Percentiles rank a stretch among this genome's conserved stretches.
Evolutionary conservation across 805 yeast genomes (phyloP).

Genomic region (Saccharomycopsis olivae): DNA sequence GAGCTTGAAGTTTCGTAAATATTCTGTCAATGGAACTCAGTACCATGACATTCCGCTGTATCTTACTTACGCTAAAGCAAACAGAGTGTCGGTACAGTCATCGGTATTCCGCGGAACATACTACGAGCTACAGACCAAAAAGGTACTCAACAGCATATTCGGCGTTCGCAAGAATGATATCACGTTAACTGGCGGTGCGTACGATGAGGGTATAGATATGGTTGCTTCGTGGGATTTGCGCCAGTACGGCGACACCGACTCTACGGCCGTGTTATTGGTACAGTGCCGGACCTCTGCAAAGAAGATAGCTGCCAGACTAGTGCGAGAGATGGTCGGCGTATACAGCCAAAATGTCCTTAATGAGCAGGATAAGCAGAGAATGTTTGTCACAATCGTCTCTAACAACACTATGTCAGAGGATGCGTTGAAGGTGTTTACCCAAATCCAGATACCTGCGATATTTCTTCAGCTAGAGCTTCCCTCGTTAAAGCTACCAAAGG

Average conservation of each 20-base stretch:
- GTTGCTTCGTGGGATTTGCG: conserved; percentile 15
- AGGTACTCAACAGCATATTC: conserved; percentile 3
- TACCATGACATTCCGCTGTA: conserved; percentile 5
- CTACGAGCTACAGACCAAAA: conserved; percentile 15
- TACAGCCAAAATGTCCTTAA: conserved; percentile 2
- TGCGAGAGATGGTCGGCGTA: conserved; percentile 15
- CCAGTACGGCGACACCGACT: background rate
- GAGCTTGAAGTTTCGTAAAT: background rate
- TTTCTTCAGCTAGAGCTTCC: conserved; percentile 7
- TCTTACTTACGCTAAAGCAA: conserved; percentile 6
- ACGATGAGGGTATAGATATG: conserved; percentile 17
- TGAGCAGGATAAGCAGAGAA: background rate
- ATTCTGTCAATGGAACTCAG: background rate
- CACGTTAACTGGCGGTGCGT: conserved; percentile 15
- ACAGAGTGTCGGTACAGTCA: conserved; percentile 4
- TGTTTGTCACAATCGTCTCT: conserved; percentile 10
- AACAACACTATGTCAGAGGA: conserved; percentile 10
- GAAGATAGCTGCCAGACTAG: conserved; percentile 9
- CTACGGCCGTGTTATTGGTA: conserved; percentile 4
- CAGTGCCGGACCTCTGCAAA: conserved; percentile 16
- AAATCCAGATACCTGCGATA: conserved; percentile 5
- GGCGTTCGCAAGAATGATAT: background rate
- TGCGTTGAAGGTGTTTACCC: conserved; percentile 8
- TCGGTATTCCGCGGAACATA: conserved; percentile 13
- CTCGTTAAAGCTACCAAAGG: background rate